Evolutionary conservation across 768 basidiomycete genomes (phyloP).

Genomic region (Tylopilus vinaceipallidus): DNA sequence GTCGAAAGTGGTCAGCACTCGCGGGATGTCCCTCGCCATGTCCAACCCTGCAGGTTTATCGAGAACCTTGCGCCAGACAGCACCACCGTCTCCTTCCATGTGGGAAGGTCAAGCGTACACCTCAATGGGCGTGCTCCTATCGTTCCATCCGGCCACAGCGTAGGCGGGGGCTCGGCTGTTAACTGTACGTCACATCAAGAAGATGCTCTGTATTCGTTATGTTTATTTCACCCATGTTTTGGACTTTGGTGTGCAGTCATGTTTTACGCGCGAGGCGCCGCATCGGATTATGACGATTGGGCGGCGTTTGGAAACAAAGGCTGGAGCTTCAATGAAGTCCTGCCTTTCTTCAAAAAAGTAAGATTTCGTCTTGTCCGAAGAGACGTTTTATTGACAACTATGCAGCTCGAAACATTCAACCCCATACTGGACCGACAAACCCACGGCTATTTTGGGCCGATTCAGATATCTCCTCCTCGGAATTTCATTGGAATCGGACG

Average conservation of each 20-base stretch:
- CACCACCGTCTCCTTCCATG: slow-evolving; percentile 45
- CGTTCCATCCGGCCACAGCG: slow-evolving; percentile 46
- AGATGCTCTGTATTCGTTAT: no score
- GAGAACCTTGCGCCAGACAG: slow-evolving; percentile 39
- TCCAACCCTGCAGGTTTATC: slow-evolving; percentile 53
- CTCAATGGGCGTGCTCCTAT: slow-evolving; percentile 43
- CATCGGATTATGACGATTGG: slow-evolving; percentile 69
- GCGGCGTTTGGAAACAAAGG: slow-evolving; percentile 47
- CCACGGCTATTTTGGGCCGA: slow-evolving; percentile 37
- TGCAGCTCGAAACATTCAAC: slow-evolving; percentile 39
- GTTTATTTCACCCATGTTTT: no score
- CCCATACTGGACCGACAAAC: slow-evolving; percentile 28
- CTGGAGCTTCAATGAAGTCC: slow-evolving; percentile 56
- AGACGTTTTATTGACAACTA: slow-evolving; percentile 43
- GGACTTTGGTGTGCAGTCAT: slow-evolving; percentile 12
- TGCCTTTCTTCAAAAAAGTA: slow-evolving; percentile 60
- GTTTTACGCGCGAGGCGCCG: slow-evolving; percentile 55
- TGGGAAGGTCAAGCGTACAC: slow-evolving; percentile 38
- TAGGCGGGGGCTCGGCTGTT: slow-evolving; percentile 64
- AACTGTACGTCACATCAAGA: slow-evolving; percentile 41
- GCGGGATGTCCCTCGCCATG: slow-evolving; percentile 42
- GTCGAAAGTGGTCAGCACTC: slow-evolving; percentile 60
- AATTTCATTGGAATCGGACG: slow-evolving; percentile 21
- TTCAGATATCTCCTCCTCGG: slow-evolving; percentile 21
- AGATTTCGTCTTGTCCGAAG: neutral